Base-by-base conservation (phyloP, 306 rosid species). In the Castanea crenata region DNA sequence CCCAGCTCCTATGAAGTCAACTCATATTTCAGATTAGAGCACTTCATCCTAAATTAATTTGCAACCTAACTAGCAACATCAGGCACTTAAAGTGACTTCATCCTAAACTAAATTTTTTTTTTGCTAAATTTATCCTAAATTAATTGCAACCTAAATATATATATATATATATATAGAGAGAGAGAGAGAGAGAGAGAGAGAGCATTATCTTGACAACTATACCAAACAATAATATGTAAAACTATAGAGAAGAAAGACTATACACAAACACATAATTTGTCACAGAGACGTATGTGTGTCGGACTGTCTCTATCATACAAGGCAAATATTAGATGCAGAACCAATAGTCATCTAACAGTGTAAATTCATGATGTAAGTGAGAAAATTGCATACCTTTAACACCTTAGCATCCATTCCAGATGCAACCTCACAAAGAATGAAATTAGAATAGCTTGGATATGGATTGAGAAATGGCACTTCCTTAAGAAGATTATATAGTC, bases 381-480 rank as follows among this genome's bases (percentile, higher is more conserved):
- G 51, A 70, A 18, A 61, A 54, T 70, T n/a, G 79, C 31, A 69
- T 85, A 95, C 98, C 99, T 95, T 95, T 63, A 95, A 78, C 83
- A 90, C 91, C 89, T 90, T 95, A 46, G 99, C 96, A 83, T 95
- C 92, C 90, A 80, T 76, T 79, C 97, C 98, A 3, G 86, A 83
- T 18, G 91, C 87, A 69, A 95, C 99, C 84, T 87, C 96, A 68
- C 99, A 93, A 73, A 95, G 96, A 83, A 95, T 95, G 88, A 91
- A 95, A 83, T 95, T 95, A 52, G 99, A 91, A 88, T 88, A 79
- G 86, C 98, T 93, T 34, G 98, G 96, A 83, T 85, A 95, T 41
- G 99, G 99, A 69, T 82, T 81, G 32, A 90, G 92, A 76, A 95
- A 95, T 3, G 94, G 88, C 74, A 93, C 87, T 69, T 79, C 94